A percentile compares a stretch with the other conserved stretches of the same genome.
Conservation (phyloP, 2,329 filamentous ascomycete genomes). For the Thermothelomyces thermophilus region DNA sequence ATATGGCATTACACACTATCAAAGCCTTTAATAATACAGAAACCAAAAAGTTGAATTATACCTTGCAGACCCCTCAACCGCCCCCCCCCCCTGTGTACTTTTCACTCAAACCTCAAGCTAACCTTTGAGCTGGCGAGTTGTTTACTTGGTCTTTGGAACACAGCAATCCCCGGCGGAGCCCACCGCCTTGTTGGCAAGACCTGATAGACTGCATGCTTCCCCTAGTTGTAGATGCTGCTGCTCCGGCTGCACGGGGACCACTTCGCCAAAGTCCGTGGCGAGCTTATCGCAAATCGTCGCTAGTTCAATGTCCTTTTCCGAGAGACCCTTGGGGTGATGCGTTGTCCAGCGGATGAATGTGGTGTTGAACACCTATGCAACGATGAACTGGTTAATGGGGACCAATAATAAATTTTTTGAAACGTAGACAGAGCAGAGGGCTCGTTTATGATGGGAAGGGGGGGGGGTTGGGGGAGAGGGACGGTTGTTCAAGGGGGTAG, state of each 20-base stretch:
- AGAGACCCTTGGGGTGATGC: constrained; percentile 60
- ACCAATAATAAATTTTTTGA: too few species aligned
- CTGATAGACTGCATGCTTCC: background rate
- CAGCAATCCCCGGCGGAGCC: constrained; percentile 15
- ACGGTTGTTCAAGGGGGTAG: background rate
- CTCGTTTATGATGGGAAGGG: too few species aligned
- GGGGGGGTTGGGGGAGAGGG: too few species aligned
- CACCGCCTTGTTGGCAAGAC: constrained; percentile 9
- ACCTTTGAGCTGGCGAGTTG: too few species aligned
- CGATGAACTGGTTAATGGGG: constrained; percentile 37
- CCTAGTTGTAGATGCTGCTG: background rate
- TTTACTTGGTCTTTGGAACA: constrained; percentile 4
- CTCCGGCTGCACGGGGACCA: constrained; percentile 13
- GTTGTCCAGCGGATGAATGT: constrained; percentile 69
- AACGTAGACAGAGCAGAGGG: too few species aligned
- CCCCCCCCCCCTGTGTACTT: too few species aligned
- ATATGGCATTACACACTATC: background rate
- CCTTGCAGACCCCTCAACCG: too few species aligned
- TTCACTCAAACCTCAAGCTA: too few species aligned
- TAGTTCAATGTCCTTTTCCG: constrained; percentile 55
- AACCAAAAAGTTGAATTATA: too few species aligned
- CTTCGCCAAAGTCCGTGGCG: constrained; percentile 51
- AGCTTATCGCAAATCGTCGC: constrained; percentile 56
- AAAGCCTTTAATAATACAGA: constrained; percentile 1
- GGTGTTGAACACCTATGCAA: constrained; percentile 59